Base-by-base conservation (phyloP, 2,329 filamentous ascomycete genomes). In the Diaporthe velutina region DNA sequence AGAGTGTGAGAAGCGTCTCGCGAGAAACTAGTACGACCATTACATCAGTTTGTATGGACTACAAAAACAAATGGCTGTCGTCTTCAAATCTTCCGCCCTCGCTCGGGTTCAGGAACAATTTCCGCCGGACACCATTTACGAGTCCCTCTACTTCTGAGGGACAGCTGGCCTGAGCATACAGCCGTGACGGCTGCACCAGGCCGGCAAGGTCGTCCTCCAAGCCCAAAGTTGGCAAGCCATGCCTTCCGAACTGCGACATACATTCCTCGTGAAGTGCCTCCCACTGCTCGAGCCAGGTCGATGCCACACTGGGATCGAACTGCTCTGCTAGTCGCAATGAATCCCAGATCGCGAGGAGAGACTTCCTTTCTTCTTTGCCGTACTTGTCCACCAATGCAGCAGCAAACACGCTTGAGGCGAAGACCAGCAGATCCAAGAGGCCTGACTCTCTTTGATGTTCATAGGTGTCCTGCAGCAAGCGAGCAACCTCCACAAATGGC, bases 111-210 rank as follows among this genome's bases (percentile, higher is more conserved):
- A 66, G 61, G 8, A 66, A 50, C 10, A 66, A 12, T 9, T 50
- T 50, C 19, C 42, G 61, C 30, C 61, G 61, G 17, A 50, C 61
- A 25, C 42, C n/a, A 33, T 50, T 35, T n/a, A 50, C 25, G 15
- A 66, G 19, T 4, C 19, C 42, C 28, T 22, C 6, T 35, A 35
- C 25, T 10, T 66, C 61, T 25, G 28, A 10, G 1, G 42, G 42
- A 50, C 61, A 66, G 42, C 19, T 50, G 30, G 42, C 19, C 15
- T 66, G 42, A 50, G 61, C 19, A 48, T 66, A 66, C 42, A 66
- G 7, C 28, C 61, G 4, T n/a, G 61, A 50, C 28, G 61, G 61
- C 10, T 35, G 42, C 2, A 66, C 2, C 42, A 66, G 30, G 10
- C 40, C 42, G 50, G 42, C 22, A 25, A 66, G 28, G 28, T 66